These are phyloP conservation scores for Fusarium denticulatum DNA, from an alignment of 2,329 filamentous ascomycete genomes.

Conservation along the genomic window DNA sequence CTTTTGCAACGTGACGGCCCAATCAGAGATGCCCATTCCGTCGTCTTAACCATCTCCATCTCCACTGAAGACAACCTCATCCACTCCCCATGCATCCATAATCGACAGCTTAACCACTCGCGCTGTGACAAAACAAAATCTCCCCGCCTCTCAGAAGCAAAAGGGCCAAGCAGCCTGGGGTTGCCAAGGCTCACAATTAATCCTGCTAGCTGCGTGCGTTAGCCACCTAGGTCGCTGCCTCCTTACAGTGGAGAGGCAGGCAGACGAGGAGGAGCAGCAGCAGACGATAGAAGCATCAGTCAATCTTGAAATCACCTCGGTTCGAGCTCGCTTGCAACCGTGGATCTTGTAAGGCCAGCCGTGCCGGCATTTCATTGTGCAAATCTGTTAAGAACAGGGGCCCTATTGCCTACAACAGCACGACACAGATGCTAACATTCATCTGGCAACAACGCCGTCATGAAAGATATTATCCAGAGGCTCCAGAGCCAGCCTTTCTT, in stretches of 20 bases:
- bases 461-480: background rate
- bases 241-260: conserved; percentile 4
- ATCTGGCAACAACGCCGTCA: conserved; percentile 29
- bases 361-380: conserved; percentile 18
- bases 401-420: background rate
- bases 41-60: conserved; percentile 16
- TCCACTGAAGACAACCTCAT: conserved; percentile 32
- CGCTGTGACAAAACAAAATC: conserved; percentile 26
- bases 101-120: conserved; percentile 27
- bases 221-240: conserved; percentile 1
- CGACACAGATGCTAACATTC: conserved; percentile 13
- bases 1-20: conserved; percentile 36
- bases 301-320: conserved; percentile 25
- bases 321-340: conserved; percentile 16
- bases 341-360: conserved; percentile 20
- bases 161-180: conserved; percentile 34
- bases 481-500: background rate
- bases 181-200: conserved; percentile 31
- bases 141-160: conserved; percentile 36
- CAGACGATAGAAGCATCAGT: background rate
- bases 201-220: background rate
- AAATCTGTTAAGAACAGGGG: conserved; percentile 30
- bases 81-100: conserved; percentile 35
- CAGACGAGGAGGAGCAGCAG: background rate
- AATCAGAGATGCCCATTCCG: conserved; percentile 10